Base-by-base conservation (phyloP, 495 filamentous ascomycete genomes). In the Cryomyces minteri region DNA sequence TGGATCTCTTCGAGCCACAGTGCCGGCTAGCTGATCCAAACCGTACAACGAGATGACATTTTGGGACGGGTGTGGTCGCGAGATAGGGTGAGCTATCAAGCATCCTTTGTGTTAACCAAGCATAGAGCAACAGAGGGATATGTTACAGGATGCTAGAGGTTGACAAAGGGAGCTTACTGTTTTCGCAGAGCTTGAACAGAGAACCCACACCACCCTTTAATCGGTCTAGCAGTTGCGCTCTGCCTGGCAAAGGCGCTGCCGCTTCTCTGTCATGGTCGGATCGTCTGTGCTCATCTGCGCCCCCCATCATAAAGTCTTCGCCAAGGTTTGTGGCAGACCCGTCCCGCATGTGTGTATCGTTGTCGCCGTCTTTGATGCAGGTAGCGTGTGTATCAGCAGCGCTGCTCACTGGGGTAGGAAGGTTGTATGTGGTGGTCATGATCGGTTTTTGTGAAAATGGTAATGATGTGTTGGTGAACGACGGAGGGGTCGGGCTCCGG, bases 1-100 rank as follows among this genome's bases (percentile, higher is more conserved):
- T 4, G 76, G 72, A 57, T 85, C 76, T 42, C 65, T 67, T 44
- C 80, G 66, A 42, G 75, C 76, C 45, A 84, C 79, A 42, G 68
- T 74, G 47, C 71, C 68, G 41, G 76, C 78, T 44, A 84, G 62
- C 41, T 65, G 54, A 44, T 72, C 63, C 39, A 85, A 63, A 32
- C 65, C 66, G 59, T 80, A 82, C 43, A 81, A 60, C 18, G 70
- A 66, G 42, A 84, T 66, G 43, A 85, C 68, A 59, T 83, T 74
- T 49, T 75, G 58, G 41, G 70, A 67, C 32, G 71, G 70, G 55
- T 79, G 71, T 43, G 79, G 80, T 44, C 49, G 54, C 10, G 57
- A 62, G 43, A 52, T 48, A 31, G 58, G 43, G 50, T 67, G 56
- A 38, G 62, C 69, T 71, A 55, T 41, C 37, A 28, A 51, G 41